Evolutionary conservation across 495 filamentous ascomycete genomes (phyloP), one percentile per base, ranked within the genome.

Genomic region (Clavariopsis aquatica): DNA sequence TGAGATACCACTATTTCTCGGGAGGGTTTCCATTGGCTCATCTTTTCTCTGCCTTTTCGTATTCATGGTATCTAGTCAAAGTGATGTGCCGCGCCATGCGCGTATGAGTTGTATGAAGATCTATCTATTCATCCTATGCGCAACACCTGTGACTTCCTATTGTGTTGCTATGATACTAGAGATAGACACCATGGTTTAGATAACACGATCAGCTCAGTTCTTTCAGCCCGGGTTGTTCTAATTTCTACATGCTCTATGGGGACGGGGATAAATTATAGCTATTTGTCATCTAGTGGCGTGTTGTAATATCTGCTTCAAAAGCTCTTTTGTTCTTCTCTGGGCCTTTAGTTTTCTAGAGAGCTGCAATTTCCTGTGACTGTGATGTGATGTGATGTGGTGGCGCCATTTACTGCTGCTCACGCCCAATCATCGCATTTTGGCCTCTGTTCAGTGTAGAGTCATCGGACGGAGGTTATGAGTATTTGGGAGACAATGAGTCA

Each of bases 201-300:
- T 36, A 36, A 36, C 6, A 36, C 31, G 31, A 36, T 43, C 4
- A 43, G 6, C 38, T 2, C 38, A 17, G 38, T n/a, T 17, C 5
- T 43, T 15, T 34, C 31, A 6, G 31, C 31, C 38, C 12, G 15
- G n/a, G 15, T n/a, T 17, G 38, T 34, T 34, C 31, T n/a, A 34
- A 6, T 34, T 12, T 34, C 6, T 34, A 12, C 31, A 34, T 17
- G 4, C 38, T 43, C 38, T 6, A 43, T n/a, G n/a, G 3, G 3
- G 8, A 43, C 38, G n/a, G n/a, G 13, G 38, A 43, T 43, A n/a
- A 17, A 8, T 43, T 2, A n/a, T 43, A 17, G 6, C 38, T 8
- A 43, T 43, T 43, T 43, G 38, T 43, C 38, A 43, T 43, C 38
- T 43, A 43, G 15, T 43, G 38, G 38, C 38, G 38, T 43, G 38